These are phyloP conservation scores for Neonectria coccinea DNA, from an alignment of 2,329 filamentous ascomycete species.

Conservation along the genomic window DNA sequence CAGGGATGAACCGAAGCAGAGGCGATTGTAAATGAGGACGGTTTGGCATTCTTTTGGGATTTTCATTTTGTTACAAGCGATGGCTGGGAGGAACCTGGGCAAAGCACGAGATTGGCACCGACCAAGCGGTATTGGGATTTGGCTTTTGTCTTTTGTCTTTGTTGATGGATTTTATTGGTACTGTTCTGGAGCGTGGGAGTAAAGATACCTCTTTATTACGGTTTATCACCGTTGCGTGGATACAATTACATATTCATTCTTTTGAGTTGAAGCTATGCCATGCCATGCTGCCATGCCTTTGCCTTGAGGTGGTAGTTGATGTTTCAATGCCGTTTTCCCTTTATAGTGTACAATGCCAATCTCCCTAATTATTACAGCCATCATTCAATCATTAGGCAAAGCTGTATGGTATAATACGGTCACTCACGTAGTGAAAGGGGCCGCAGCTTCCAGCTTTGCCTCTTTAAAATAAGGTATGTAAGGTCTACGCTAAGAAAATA, in stretches of 20 bases:
- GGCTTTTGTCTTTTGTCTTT: not conserved
- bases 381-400: not conserved
- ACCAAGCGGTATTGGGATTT: not conserved
- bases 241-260: conserved; percentile 1
- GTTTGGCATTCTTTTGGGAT: not conserved
- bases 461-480: no score
- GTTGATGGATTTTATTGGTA: not conserved
- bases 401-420: no score
- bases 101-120: not conserved
- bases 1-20: conserved; percentile 54
- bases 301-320: not conserved
- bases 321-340: not conserved
- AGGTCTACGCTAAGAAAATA: no score
- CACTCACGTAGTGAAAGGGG: no score
- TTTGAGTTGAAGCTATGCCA: not conserved
- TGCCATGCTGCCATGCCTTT: not conserved
- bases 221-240: conserved; percentile 5
- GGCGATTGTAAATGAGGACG: conserved; percentile 44
- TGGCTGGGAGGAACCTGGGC: not conserved
- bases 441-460: no score
- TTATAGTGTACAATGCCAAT: not conserved
- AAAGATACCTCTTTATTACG: conserved; percentile 14
- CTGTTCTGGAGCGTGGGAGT: conserved; percentile 8
- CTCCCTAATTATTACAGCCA: not conserved
- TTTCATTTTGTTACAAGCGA: not conserved